Evolutionary conservation across 2,329 filamentous ascomycete genomes (phyloP).

Genomic region (Cryphonectria radicalis): DNA sequence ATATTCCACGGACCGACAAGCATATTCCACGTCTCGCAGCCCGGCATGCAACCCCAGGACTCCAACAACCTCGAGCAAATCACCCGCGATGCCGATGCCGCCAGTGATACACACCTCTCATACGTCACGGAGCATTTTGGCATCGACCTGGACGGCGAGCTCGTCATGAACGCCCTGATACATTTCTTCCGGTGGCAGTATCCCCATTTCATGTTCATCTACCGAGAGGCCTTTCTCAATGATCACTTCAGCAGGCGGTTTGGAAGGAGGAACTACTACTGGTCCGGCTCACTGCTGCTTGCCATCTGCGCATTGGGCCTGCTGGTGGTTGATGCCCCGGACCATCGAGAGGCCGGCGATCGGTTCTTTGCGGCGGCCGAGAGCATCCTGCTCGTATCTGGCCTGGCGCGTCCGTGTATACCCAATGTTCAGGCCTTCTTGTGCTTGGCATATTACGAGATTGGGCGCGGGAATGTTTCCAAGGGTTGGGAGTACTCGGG

Average conservation of each 20-base stretch:
- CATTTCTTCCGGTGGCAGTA: conserved; percentile 39
- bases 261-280: conserved; percentile 35
- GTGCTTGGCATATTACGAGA: conserved; percentile 37
- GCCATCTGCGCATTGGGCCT: conserved; percentile 35
- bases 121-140: conserved; percentile 34
- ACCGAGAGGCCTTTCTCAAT: conserved; percentile 37
- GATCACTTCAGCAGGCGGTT: conserved; percentile 31
- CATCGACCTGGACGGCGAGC: conserved; percentile 32
- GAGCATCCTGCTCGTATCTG: conserved; percentile 35
- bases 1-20: conserved; percentile 36
- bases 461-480: conserved; percentile 36
- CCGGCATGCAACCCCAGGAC: background rate
- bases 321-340: conserved; percentile 28
- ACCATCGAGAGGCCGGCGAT: conserved; percentile 25
- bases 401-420: conserved; percentile 33
- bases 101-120: background rate
- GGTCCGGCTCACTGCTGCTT: conserved; percentile 34
- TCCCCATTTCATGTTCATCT: conserved; percentile 40
- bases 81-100: background rate
- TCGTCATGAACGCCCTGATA: conserved; percentile 31
- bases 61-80: background rate
- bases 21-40: conserved; percentile 33
- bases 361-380: conserved; percentile 35
- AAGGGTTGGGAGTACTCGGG: conserved; percentile 38
- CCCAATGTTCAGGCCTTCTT: conserved; percentile 36